Evolutionary conservation across 2,329 filamentous ascomycete genomes (phyloP), one percentile per base, ranked within the genome.

Genomic region (Penicillium oxalicum): DNA sequence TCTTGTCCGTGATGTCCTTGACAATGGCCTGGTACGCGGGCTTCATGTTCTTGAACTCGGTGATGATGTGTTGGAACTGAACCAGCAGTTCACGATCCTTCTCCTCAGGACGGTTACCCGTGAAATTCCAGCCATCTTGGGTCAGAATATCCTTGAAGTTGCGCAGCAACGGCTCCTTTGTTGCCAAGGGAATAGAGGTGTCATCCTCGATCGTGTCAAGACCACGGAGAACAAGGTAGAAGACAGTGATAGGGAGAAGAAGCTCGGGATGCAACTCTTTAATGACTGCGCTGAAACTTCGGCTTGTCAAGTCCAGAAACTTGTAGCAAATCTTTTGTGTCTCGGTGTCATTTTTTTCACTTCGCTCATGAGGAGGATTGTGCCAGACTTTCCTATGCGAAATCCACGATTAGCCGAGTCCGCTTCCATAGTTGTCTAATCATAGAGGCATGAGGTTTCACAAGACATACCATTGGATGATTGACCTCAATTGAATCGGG

Each of bases 201-300:
- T 98, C 93, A 76, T 98, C 93, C 73, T 98, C 93, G 52, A 98
- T 88, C n/a, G 93, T 98, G 70, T 98, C 93, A 44, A 98, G 80
- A 40, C 88, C 93, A 52, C 93, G 88, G 47, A 98, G 79, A 45
- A 89, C 81, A 27, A 98, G 81, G 74, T 98, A 98, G 78, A 98
- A 98, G 8, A 97, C 77, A 48, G 85, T 83, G 40, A 97, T 80
- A 25, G 93, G 90, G 36, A 96, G 81, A 33, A 97, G 81, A 29
- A 98, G 83, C 72, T 98, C 91, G 1, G 90, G 90, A 66, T 96
- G 91, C 38, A 98, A 80, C 73, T 98, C 93, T 72, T 95, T 83
- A 56, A 98, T 98, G 66, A 98, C 93, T 40, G 89, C 79, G 45
- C 86, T 78, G 70, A 98, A 98, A 69, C 90, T 96, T 51, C 93